phyloP scores from a whole-genome alignment of 2,329 filamentous ascomycete genomes.

The Periconia sp. region DNA sequence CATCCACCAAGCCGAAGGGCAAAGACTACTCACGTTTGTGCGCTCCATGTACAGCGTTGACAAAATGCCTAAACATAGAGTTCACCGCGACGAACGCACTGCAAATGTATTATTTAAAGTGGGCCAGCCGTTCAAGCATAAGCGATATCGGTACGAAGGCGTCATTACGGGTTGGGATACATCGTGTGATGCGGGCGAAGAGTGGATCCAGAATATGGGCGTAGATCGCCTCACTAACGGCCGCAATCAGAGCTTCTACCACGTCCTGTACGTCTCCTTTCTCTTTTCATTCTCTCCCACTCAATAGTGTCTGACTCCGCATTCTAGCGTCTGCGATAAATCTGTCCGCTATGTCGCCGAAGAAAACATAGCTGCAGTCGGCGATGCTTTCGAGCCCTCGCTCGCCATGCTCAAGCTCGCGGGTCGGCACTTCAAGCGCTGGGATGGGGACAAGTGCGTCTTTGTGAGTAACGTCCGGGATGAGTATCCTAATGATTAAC shows the following conservation, averaged over 20 bases:
- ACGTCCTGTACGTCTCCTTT: conserved; percentile 73
- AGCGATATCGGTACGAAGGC: conserved; percentile 77
- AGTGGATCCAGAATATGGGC: conserved; percentile 68
- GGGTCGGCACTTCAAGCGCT: conserved; percentile 88
- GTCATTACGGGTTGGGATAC: conserved; percentile 88
- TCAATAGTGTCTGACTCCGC: conserved; percentile 8
- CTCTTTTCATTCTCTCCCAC: conserved; percentile 34
- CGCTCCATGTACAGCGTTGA: conserved; percentile 64
- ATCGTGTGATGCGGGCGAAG: conserved; percentile 63
- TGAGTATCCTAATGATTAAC: conserved; percentile 85
- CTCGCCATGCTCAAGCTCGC: conserved; percentile 71
- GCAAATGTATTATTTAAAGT: conserved; percentile 51
- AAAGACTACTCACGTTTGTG: conserved; percentile 60
- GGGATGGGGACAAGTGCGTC: conserved; percentile 67
- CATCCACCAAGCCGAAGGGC: conserved; percentile 57
- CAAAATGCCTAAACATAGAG: conserved; percentile 55
- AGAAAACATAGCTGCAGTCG: conserved; percentile 70
- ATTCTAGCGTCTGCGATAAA: conserved; percentile 66
- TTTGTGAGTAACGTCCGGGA: conserved; percentile 87
- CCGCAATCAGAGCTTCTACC: conserved; percentile 77
- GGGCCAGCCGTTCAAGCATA: conserved; percentile 85
- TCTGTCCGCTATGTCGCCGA: conserved; percentile 78
- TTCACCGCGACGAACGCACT: conserved; percentile 16
- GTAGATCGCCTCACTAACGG: conserved; percentile 66
- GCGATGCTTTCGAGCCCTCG: conserved; percentile 50